A percentile compares a stretch with the other conserved stretches of the same genome.
Evolutionary conservation across 2,329 filamentous ascomycete species (phyloP).

Genomic region (Penicillium sp.): DNA sequence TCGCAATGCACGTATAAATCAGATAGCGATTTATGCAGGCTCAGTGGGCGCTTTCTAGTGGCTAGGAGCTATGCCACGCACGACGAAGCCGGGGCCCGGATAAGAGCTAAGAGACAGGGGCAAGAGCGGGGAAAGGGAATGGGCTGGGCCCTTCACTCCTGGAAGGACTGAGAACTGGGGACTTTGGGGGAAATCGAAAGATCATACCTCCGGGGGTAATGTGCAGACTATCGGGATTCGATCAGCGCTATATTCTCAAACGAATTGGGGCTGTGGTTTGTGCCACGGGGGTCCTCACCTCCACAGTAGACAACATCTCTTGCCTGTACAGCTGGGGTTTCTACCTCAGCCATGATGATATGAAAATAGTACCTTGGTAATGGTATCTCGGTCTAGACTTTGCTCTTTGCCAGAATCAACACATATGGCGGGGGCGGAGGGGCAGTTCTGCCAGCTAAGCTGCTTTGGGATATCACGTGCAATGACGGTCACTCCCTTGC

Average conservation of each 20-base stretch:
- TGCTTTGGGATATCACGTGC: conserved; percentile 5
- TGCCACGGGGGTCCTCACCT: conserved; percentile 43
- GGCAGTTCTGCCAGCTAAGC: conserved; percentile 11
- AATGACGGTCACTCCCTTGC: neutral
- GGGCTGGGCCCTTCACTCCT: neutral
- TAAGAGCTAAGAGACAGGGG: neutral
- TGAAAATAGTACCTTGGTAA: neutral
- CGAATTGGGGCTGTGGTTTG: neutral
- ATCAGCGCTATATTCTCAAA: conserved; percentile 6
- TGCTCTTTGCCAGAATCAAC: neutral
- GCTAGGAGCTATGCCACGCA: conserved; percentile 4
- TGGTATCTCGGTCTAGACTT: conserved; percentile 2
- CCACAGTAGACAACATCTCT: conserved; percentile 61
- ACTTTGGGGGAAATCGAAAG: conserved; percentile 1
- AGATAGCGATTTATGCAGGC: neutral
- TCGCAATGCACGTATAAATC: neutral
- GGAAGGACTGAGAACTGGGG: neutral
- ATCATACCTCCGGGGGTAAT: conserved; percentile 64
- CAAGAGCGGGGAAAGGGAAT: neutral
- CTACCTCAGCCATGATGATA: conserved; percentile 16
- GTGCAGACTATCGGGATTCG: conserved; percentile 54
- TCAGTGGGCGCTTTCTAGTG: conserved; percentile 1
- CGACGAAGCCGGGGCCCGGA: neutral
- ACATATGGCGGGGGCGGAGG: conserved; percentile 12
- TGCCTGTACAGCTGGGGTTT: conserved; percentile 42